These are phyloP conservation scores for Cryptococcus sp. DNA, from an alignment of 1,284 basidiomycete species.

Conservation along the genomic window DNA sequence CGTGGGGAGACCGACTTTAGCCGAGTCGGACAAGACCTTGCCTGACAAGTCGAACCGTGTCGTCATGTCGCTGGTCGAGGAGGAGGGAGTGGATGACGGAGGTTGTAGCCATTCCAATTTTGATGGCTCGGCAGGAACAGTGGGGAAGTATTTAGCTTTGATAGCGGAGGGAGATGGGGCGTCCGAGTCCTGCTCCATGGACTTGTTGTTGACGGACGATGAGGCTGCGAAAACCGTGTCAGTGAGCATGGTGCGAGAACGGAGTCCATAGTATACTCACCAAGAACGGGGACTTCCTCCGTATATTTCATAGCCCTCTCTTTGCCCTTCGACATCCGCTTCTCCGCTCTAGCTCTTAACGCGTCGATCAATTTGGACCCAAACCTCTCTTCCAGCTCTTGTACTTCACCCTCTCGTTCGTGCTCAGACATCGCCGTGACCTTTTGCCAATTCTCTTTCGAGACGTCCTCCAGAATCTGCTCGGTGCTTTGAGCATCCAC, in stretches of 20 bases:
- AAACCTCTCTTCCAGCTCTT: slow-evolving; percentile 67
- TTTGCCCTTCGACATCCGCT: slow-evolving; percentile 11
- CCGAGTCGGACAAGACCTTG: slow-evolving; percentile 60
- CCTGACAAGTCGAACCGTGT: slow-evolving; percentile 74
- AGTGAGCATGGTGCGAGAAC: background rate
- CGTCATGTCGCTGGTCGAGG: slow-evolving; percentile 22
- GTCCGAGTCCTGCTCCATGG: slow-evolving; percentile 63
- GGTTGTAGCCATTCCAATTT: slow-evolving; percentile 78
- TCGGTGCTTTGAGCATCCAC: slow-evolving; percentile 5
- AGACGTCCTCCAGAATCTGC: slow-evolving; percentile 20
- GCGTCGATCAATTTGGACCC: slow-evolving; percentile 65
- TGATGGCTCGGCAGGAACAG: slow-evolving; percentile 60
- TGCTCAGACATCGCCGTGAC: slow-evolving; percentile 63
- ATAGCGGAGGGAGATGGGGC: slow-evolving; percentile 68
- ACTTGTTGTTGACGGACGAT: too few species aligned
- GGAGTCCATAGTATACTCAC: background rate
- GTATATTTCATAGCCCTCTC: background rate
- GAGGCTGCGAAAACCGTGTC: background rate
- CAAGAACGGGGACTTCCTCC: background rate
- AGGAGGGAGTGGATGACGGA: slow-evolving; percentile 8
- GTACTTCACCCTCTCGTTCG: slow-evolving; percentile 62
- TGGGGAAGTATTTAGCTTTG: slow-evolving; percentile 78
- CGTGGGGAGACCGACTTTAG: slow-evolving; percentile 61
- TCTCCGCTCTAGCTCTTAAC: slow-evolving; percentile 59
- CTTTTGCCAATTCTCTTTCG: slow-evolving; percentile 59